A percentile compares a stretch with the other conserved stretches of the same genome.
Conservation (phyloP, 2,329 filamentous ascomycete genomes). For the Sarocladium strictum region DNA sequence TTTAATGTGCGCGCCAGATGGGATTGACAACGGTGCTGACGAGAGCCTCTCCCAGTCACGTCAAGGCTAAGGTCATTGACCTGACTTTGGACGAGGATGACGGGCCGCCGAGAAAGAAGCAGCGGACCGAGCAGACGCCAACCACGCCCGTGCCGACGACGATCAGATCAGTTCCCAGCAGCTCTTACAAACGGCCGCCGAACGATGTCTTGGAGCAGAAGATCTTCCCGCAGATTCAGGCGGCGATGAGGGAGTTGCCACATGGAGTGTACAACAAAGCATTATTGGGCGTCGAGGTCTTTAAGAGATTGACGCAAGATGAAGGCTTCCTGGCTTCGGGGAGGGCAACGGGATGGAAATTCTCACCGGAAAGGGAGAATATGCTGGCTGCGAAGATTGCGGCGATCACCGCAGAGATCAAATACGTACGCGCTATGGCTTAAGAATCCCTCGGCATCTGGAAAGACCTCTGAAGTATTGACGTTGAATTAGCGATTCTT, state of each 20-base stretch:
- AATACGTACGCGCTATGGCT: not conserved
- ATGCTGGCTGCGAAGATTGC: not conserved
- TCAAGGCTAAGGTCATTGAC: conserved; percentile 1
- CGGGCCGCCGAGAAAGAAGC: conserved; percentile 5
- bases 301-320: not conserved
- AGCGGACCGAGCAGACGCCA: not conserved
- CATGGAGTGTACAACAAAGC: not conserved
- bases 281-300: not conserved
- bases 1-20: not conserved
- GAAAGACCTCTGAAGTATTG: too few relatives aligned
- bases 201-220: too few relatives aligned
- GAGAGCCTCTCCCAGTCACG: not conserved
- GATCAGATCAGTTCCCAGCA: too few relatives aligned
- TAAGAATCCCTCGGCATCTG: too few relatives aligned
- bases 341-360: not conserved
- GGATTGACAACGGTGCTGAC: not conserved
- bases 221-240: too few relatives aligned
- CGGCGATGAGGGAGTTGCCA: too few relatives aligned
- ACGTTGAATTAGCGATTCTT: not conserved
- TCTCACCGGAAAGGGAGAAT: not conserved
- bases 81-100: conserved; percentile 5
- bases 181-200: too few relatives aligned
- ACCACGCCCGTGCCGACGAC: not conserved
- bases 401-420: not conserved
- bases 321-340: not conserved